Evolutionary conservation across 1,284 basidiomycete genomes (phyloP).

Genomic region (Trichosporon faecale): DNA sequence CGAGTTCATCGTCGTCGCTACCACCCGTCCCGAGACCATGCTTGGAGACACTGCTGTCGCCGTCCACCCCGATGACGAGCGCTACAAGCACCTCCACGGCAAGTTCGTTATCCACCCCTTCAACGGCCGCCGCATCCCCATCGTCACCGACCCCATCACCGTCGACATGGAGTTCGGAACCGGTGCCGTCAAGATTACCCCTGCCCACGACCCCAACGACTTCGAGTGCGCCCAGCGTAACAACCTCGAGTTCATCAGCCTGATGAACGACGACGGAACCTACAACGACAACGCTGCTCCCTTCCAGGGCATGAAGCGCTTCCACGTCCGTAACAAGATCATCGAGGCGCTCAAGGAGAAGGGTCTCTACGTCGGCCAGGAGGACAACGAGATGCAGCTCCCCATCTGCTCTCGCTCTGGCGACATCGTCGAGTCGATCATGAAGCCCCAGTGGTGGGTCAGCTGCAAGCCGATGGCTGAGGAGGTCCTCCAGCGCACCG

Average conservation of each 20-base stretch:
- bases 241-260: conserved; percentile 88
- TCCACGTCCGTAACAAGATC: conserved; percentile 84
- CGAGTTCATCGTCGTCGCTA: conserved; percentile 89
- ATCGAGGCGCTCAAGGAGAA: conserved; percentile 80
- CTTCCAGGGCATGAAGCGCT: conserved; percentile 93
- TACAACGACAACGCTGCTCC: conserved; percentile 86
- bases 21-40: conserved; percentile 98
- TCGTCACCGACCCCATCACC: conserved; percentile 76
- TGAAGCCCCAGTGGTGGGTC: conserved; percentile 99
- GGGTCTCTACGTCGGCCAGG: conserved; percentile 84
- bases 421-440: conserved; percentile 89
- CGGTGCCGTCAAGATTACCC: conserved; percentile 98
- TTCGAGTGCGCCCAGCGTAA: conserved; percentile 91
- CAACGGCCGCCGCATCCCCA: conserved; percentile 79
- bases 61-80: conserved; percentile 86
- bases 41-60: conserved; percentile 97
- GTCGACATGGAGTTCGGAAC: conserved; percentile 98
- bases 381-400: conserved; percentile 94
- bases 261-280: conserved; percentile 96
- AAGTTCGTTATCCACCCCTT: conserved; percentile 93
- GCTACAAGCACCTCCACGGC: conserved; percentile 96
- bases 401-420: conserved; percentile 91
- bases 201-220: conserved; percentile 98
- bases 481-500: conserved; percentile 85
- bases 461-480: conserved; percentile 88